Percentiles rank a stretch among this genome's conserved stretches.
phyloP scores from a whole-genome alignment of 164 flowering plant species.

The Annona cherimola region DNA sequence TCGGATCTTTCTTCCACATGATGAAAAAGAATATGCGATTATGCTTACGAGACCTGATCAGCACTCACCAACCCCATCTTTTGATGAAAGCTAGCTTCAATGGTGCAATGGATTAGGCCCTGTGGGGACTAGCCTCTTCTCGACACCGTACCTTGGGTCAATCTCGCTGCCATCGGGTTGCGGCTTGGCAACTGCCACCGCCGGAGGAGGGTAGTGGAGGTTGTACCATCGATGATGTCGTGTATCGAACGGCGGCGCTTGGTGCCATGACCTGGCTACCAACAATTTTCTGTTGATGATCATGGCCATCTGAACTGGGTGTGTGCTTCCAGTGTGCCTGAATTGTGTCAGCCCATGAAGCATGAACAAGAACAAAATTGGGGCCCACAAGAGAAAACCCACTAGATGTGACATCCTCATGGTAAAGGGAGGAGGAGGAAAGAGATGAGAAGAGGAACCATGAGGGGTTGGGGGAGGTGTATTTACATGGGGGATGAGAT shows the following conservation, averaged over 20 bases:
- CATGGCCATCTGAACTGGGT: conserved; percentile 2
- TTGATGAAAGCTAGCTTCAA: conserved; percentile 17
- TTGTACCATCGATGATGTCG: conserved; percentile 17
- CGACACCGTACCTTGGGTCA: conserved; percentile 76
- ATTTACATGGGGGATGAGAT: background rate
- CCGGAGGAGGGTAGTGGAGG: background rate
- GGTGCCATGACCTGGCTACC: conserved; percentile 3
- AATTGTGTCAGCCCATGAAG: conserved; percentile 16
- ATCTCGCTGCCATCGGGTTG: conserved; percentile 32
- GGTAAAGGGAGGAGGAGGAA: conserved; percentile 13
- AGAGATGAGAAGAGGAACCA: conserved; percentile 11
- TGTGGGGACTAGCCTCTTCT: conserved; percentile 77
- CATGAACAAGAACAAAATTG: conserved; percentile 20
- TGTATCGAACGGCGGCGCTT: conserved; percentile 19
- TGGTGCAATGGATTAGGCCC: conserved; percentile 96
- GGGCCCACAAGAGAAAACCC: conserved; percentile 27
- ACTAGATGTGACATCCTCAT: conserved; percentile 17
- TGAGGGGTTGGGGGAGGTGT: conserved; percentile 5
- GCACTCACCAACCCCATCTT: conserved; percentile 4
- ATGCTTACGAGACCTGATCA: background rate
- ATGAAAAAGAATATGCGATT: background rate
- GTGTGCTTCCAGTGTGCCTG: conserved; percentile 2
- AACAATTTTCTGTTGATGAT: conserved; percentile 17
- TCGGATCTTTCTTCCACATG: background rate
- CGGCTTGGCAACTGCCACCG: conserved; percentile 4